Evolutionary conservation across 2,329 filamentous ascomycete genomes (phyloP).

Genomic region (Monilinia fructigena): DNA sequence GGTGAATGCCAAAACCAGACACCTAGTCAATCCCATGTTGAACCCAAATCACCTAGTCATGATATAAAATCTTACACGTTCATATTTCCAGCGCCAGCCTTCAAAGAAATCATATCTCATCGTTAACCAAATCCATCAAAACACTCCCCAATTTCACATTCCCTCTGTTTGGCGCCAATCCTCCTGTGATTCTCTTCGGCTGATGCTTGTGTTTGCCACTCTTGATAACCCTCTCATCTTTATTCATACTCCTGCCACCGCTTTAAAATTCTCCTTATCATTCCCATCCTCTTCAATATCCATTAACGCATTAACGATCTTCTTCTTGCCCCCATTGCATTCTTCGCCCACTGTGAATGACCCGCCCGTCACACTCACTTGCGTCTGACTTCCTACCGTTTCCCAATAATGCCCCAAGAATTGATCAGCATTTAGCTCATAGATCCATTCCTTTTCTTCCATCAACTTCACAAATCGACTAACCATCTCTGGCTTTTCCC

Average conservation of each 20-base stretch:
- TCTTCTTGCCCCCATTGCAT: constrained; percentile 14
- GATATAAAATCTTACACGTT: constrained; percentile 6
- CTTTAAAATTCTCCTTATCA: not conserved
- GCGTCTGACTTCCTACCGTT: constrained; percentile 49
- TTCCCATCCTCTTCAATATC: not conserved
- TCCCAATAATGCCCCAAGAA: constrained; percentile 68
- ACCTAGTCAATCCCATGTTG: too few relatives aligned
- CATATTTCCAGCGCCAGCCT: not conserved
- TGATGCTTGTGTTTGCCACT: constrained; percentile 15
- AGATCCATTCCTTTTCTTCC: constrained; percentile 74
- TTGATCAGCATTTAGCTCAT: constrained; percentile 65
- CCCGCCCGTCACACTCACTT: constrained; percentile 27
- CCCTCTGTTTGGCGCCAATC: constrained; percentile 53
- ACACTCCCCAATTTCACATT: constrained; percentile 28
- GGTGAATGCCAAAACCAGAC: not conserved
- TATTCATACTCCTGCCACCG: not conserved
- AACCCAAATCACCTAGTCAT: not conserved
- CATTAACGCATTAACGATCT: not conserved
- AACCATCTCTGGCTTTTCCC: constrained; percentile 62
- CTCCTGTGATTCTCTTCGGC: constrained; percentile 58
- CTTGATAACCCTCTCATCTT: not conserved
- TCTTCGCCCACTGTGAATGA: constrained; percentile 24
- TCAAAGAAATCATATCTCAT: constrained; percentile 41
- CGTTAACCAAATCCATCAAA: constrained; percentile 75
- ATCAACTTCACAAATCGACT: constrained; percentile 74